phyloP scores from a whole-genome alignment of 495 filamentous ascomycete genomes.

The Xylaria acuta region DNA sequence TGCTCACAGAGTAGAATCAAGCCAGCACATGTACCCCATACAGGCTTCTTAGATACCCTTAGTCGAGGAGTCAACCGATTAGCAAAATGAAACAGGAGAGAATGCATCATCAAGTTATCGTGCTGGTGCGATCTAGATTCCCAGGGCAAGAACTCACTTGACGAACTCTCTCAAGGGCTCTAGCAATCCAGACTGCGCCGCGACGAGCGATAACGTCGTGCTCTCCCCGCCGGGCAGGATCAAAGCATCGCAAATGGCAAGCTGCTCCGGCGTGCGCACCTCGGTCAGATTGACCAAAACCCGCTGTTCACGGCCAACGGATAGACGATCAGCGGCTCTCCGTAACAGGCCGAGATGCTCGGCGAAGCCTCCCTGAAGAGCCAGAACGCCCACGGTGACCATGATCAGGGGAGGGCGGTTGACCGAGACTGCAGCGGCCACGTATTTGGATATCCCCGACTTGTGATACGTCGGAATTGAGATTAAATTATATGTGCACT shows the following conservation, averaged over 20 bases:
- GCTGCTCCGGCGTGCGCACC: constrained; percentile 76
- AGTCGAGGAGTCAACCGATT: constrained; percentile 7
- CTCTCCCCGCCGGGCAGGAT: constrained; percentile 95
- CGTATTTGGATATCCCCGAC: background rate
- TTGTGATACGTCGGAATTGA: background rate
- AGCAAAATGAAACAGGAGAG: constrained; percentile 11
- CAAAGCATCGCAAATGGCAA: constrained; percentile 78
- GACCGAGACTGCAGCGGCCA: background rate
- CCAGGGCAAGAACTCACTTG: constrained; percentile 65
- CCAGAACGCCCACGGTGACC: constrained; percentile 82
- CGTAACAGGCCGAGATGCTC: constrained; percentile 84
- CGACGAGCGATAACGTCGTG: constrained; percentile 91
- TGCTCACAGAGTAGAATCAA: constrained; percentile 89
- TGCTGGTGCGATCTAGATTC: background rate
- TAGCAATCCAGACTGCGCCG: constrained; percentile 76
- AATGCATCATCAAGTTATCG: background rate
- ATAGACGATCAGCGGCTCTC: constrained; percentile 60
- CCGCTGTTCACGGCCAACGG: constrained; percentile 28
- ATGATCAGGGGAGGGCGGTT: constrained; percentile 18
- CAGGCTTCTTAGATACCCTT: constrained; percentile 74
- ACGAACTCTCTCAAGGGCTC: constrained; percentile 91
- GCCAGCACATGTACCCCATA: constrained; percentile 96
- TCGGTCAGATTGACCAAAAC: constrained; percentile 67
- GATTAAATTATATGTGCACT: background rate
- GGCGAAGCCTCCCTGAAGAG: constrained; percentile 90